These are phyloP conservation scores for Paragyromitra xinjiangensis DNA, from an alignment of 495 filamentous ascomycete genomes.

Conservation along the genomic window DNA sequence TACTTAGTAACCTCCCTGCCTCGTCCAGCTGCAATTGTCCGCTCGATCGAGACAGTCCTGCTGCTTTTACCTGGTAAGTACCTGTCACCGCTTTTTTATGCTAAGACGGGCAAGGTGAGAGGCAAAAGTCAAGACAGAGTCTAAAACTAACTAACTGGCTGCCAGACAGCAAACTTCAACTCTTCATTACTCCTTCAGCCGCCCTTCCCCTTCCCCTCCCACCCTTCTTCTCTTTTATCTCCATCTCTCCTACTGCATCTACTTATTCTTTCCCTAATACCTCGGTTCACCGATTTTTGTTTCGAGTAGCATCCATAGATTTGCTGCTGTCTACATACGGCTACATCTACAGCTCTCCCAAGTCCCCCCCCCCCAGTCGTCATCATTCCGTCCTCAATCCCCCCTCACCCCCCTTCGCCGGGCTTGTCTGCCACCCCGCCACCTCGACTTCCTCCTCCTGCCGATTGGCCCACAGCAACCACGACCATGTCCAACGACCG, in stretches of 20 bases:
- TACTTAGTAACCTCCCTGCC: constrained; percentile 54
- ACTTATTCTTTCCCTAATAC: background rate
- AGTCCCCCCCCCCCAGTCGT: constrained; percentile 14
- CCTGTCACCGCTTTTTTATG: constrained; percentile 39
- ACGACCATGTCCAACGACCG: constrained; percentile 50
- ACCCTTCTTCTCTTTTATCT: background rate
- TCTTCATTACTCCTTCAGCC: constrained; percentile 17
- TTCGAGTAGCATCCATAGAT: constrained; percentile 26
- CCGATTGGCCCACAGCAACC: constrained; percentile 43
- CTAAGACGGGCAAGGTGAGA: constrained; percentile 8
- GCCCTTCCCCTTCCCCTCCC: constrained; percentile 5
- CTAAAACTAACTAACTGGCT: constrained; percentile 40
- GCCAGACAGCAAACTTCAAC: constrained; percentile 45
- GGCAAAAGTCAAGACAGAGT: constrained; percentile 25
- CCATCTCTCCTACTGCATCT: constrained; percentile 16
- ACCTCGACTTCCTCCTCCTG: constrained; percentile 46
- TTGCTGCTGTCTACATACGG: constrained; percentile 22
- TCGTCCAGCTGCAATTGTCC: constrained; percentile 48
- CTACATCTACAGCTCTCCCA: constrained; percentile 13
- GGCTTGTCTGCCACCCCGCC: constrained; percentile 44
- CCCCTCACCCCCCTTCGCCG: constrained; percentile 45
- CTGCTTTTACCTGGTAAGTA: constrained; percentile 47
- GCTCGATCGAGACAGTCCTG: constrained; percentile 46
- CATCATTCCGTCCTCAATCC: constrained; percentile 51
- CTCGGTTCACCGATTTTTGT: constrained; percentile 15